Conservation (phyloP, 768 basidiomycete genomes). For the Leccinum longicurvipes region DNA sequence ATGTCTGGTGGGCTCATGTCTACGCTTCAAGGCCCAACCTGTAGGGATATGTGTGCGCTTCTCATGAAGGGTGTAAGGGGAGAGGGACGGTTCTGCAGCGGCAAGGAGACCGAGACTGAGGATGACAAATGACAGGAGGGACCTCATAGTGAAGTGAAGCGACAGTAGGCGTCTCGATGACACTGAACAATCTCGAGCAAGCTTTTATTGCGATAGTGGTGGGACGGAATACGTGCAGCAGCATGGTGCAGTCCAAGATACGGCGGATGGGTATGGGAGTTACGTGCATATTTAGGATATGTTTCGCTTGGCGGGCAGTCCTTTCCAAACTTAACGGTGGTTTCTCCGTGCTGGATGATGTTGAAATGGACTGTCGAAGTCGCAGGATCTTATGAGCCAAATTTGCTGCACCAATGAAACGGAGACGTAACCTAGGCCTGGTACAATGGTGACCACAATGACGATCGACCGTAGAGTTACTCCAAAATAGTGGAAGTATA, state of each 20-base stretch:
- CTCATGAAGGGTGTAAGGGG: slow-evolving; percentile 36
- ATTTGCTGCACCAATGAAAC: background rate
- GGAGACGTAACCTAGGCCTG: background rate
- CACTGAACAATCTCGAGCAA: background rate
- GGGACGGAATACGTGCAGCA: slow-evolving; percentile 5
- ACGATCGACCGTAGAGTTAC: background rate
- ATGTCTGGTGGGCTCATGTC: slow-evolving; percentile 30
- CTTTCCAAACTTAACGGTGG: background rate
- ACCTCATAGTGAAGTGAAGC: slow-evolving; percentile 10
- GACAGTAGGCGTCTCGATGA: slow-evolving; percentile 3
- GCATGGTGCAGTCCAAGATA: slow-evolving; percentile 8
- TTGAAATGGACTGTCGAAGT: background rate
- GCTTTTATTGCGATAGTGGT: slow-evolving; percentile 11
- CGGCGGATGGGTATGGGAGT: background rate
- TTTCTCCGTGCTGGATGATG: too few species aligned
- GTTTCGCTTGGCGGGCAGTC: background rate
- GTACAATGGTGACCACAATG: background rate
- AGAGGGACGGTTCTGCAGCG: slow-evolving; percentile 15
- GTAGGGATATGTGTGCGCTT: slow-evolving; percentile 34
- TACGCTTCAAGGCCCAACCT: slow-evolving; percentile 38
- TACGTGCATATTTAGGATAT: background rate
- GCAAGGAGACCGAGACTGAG: slow-evolving; percentile 18
- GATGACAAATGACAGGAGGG: slow-evolving; percentile 12
- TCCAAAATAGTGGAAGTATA: background rate
- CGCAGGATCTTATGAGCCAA: background rate